A percentile compares a stretch with the other conserved stretches of the same genome.
Conservation (phyloP, 306 rosid genomes). For the Prunus campanulata region DNA sequence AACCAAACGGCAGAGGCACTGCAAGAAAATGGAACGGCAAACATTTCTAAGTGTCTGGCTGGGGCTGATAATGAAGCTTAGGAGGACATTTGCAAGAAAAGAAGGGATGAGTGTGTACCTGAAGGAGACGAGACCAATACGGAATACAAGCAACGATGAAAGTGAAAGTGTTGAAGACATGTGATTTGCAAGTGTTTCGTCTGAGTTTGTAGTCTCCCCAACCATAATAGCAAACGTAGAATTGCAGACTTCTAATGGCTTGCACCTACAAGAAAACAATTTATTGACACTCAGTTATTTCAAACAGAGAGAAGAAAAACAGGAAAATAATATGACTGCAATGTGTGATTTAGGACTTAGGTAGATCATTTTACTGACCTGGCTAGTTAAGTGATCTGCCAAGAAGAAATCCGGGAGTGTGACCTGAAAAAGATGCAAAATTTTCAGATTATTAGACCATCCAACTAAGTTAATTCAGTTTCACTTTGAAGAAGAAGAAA, state of each 20-base stretch:
- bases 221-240: constrained; percentile 72
- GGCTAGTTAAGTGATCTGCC: constrained; percentile 78
- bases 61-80: no score
- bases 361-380: constrained; percentile 29
- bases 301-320: neutral
- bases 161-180: constrained; percentile 40
- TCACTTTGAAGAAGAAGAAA: no score
- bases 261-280: constrained; percentile 39
- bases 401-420: constrained; percentile 70
- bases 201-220: constrained; percentile 60
- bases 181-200: constrained; percentile 27
- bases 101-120: constrained; percentile 24
- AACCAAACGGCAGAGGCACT: constrained; percentile 56
- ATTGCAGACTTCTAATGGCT: constrained; percentile 62
- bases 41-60: no score
- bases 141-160: constrained; percentile 54
- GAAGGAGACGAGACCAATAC: constrained; percentile 62
- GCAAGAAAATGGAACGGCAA: neutral
- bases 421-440: constrained; percentile 40
- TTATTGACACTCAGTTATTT: neutral
- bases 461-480: neutral
- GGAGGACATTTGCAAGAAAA: no score
- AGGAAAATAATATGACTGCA: neutral
- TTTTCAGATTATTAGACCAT: neutral
- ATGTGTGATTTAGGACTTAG: neutral